These are phyloP conservation scores for Tilletia walkeri DNA, from an alignment of 1,284 basidiomycete genomes.

Conservation along the genomic window DNA sequence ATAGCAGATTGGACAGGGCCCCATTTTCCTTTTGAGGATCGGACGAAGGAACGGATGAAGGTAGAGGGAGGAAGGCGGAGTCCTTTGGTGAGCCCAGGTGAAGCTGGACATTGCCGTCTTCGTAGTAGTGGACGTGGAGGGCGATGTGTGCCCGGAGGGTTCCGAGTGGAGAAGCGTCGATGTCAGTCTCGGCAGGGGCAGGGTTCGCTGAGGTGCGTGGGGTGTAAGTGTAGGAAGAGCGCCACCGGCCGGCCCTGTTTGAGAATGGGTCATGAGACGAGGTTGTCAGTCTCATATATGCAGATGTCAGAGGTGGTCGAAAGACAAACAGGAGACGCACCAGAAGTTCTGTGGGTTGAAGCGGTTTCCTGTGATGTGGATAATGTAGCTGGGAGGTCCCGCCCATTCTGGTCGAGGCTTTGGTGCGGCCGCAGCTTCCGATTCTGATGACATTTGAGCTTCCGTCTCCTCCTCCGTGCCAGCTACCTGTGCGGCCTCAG, in stretches of 20 bases:
- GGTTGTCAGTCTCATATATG: background rate
- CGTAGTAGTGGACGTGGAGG: slow-evolving; percentile 53
- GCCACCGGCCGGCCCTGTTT: slow-evolving; percentile 23
- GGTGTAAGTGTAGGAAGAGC: slow-evolving; percentile 18
- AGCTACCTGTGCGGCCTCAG: background rate
- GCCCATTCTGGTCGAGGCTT: background rate
- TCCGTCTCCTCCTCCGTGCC: background rate
- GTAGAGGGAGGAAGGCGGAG: slow-evolving; percentile 15
- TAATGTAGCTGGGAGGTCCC: slow-evolving; percentile 22
- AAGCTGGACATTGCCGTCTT: slow-evolving; percentile 54
- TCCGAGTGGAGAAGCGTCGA: slow-evolving; percentile 27
- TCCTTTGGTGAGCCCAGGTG: slow-evolving; percentile 20
- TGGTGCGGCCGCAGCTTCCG: background rate
- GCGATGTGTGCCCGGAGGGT: slow-evolving; percentile 26
- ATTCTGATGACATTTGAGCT: background rate
- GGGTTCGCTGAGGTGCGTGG: background rate
- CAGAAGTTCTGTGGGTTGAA: slow-evolving; percentile 54
- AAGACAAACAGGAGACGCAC: slow-evolving; percentile 21
- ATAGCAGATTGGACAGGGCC: slow-evolving; percentile 26
- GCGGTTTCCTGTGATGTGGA: slow-evolving; percentile 50
- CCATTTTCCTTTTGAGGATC: background rate
- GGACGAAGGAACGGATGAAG: slow-evolving; percentile 27
- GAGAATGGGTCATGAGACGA: background rate
- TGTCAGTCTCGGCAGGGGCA: background rate
- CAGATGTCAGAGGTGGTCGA: background rate